These are phyloP conservation scores for Fraxinus floribunda DNA, from an alignment of 305 asterid genomes.

Conservation along the genomic window DNA sequence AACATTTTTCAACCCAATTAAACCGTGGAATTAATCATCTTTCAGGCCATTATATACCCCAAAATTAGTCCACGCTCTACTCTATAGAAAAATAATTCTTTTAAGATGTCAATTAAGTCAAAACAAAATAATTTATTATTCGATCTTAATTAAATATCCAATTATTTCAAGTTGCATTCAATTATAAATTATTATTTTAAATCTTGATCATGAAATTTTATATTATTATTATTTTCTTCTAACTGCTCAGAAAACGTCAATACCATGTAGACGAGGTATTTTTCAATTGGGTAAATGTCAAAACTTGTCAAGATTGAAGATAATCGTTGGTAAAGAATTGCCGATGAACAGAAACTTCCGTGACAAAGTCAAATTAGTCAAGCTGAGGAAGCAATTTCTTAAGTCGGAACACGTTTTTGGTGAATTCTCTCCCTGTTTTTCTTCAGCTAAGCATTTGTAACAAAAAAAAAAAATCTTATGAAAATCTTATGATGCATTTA, in stretches of 20 bases:
- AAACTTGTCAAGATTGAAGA: background rate
- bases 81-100: background rate
- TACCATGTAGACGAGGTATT: background rate
- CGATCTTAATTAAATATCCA: background rate
- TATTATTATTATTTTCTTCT: background rate
- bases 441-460: background rate
- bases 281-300: background rate
- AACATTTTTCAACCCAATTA: too few species aligned
- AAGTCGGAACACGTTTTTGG: background rate
- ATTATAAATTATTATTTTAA: background rate
- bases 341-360: background rate
- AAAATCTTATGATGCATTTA: background rate
- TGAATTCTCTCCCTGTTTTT: too few species aligned
- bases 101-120: too few species aligned
- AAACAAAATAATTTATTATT: too few species aligned
- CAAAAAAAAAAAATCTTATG: too few species aligned
- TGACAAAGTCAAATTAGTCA: background rate
- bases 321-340: background rate
- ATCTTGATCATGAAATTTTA: background rate
- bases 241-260: background rate
- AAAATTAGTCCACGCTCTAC: background rate
- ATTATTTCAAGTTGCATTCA: background rate
- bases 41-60: background rate
- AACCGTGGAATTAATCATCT: background rate
- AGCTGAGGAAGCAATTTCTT: background rate